Evolutionary conservation across 2,329 filamentous ascomycete genomes (phyloP), one percentile per base, ranked within the genome.

Genomic region (Colletotrichum chlorophyti): DNA sequence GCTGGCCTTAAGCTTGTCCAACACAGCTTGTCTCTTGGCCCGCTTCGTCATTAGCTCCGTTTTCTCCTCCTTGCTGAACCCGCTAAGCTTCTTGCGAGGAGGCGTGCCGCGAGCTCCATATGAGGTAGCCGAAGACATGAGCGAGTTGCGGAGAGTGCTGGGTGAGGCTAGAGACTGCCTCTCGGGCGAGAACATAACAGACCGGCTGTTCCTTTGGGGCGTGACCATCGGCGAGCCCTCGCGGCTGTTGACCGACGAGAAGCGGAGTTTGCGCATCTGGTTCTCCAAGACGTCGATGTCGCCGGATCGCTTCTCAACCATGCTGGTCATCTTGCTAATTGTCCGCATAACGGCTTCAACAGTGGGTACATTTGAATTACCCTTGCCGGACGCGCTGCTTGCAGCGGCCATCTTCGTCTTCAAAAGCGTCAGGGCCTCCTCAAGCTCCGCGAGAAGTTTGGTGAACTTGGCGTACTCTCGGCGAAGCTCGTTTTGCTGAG

Each of bases 311-410:
- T 92, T 91, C 79, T 98, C 91, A 0, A 91, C 91, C 89, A 97
- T 94, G 59, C 81, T 84, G 29, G 93, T 97, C 90, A 99, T 93
- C 69, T 95, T 97, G 57, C 82, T 81, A 64, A 99, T 96, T 1
- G 95, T 99, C 59, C 91, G 91, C 65, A 93, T 89, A 17, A 99
- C 91, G 0, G 92, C 91, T 66, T 97, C 95, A 9, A 97, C 91
- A 0, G 93, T 97, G 0, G 95, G 95, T 5, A 88, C 84, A 47
- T 82, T 79, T 10, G 73, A 68, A 19, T 68, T 71, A 1, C 69
- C 70, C 54, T 74, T 82, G 64, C 78, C 82, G 37, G 77, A 76
- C 3, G 77, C 70, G 45, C 77, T 78, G 15, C 81, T 82, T 7
- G 81, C 80, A 1, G 83, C 76, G 1, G 89, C 88, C 15, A 97